phyloP scores from a whole-genome alignment of 148 eudicot genomes.

The Polygonum maritimum region DNA sequence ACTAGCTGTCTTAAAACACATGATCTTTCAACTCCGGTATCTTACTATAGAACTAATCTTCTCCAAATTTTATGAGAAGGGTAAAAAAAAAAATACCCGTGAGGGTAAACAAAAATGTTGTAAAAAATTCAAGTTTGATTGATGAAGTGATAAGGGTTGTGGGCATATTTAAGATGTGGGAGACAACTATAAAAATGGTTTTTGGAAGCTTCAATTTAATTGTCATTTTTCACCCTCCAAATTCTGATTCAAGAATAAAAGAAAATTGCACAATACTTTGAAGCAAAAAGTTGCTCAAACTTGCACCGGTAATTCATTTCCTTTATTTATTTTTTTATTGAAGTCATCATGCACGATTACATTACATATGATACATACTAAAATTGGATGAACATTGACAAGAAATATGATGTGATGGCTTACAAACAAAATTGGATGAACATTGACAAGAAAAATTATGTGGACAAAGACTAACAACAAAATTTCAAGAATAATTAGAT shows the following conservation, averaged over 20 bases:
- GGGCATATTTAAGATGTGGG: neutral
- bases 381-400: no score
- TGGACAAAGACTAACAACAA: no score
- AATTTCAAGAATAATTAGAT: no score
- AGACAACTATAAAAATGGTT: neutral
- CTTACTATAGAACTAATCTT: neutral
- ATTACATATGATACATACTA: no score
- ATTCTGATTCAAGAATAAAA: neutral
- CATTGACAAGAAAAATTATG: no score
- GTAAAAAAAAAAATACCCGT: neutral
- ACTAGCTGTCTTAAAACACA: neutral
- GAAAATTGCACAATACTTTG: neutral
- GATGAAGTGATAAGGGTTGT: neutral
- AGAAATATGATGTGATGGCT: no score
- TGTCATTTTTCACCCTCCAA: neutral
- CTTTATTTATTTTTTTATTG: no score
- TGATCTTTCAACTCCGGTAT: neutral
- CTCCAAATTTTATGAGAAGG: neutral
- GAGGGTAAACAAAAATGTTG: neutral
- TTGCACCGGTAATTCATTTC: no score
- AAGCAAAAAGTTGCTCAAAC: no score
- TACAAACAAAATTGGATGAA: no score
- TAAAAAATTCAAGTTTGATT: neutral
- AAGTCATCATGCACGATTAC: no score
- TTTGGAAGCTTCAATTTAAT: neutral